Percentiles rank a stretch among this genome's conserved stretches.
Conservation (phyloP, 768 basidiomycete species). For the Leccinum disarticulatum region DNA sequence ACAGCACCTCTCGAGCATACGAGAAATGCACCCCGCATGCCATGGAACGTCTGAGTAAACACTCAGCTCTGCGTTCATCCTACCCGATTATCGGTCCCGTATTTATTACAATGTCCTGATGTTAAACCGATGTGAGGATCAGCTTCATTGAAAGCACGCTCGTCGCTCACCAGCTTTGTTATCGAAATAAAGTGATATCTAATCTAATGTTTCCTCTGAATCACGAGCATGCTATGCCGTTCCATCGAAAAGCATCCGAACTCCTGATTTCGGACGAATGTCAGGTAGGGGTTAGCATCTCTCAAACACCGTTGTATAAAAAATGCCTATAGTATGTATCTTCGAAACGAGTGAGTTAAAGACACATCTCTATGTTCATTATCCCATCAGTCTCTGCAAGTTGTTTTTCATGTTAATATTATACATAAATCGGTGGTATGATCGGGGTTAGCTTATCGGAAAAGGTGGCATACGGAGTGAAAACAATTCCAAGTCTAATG, state of each 20-base stretch:
- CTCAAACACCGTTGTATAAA: not conserved
- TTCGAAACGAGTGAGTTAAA: not conserved
- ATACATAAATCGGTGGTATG: not conserved
- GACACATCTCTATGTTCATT: not conserved
- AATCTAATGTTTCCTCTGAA: not conserved
- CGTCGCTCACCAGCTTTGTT: not conserved
- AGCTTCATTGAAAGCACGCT: not conserved
- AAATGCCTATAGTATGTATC: not conserved
- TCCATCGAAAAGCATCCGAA: not conserved
- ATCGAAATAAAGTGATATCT: not conserved
- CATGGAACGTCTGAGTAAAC: not conserved
- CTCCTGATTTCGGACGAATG: not conserved
- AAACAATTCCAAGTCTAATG: conserved; percentile 17
- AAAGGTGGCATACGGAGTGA: not conserved
- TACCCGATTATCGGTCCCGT: not conserved
- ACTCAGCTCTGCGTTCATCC: not conserved
- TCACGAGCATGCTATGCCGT: not conserved
- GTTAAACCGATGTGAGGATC: not conserved
- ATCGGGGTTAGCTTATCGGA: not conserved
- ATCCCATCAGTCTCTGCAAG: not conserved
- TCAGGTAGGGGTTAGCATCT: not conserved
- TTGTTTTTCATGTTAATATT: not conserved
- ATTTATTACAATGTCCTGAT: not conserved
- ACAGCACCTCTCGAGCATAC: not conserved
- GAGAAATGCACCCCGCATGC: not conserved